Conservation (phyloP, 805 yeast genomes). For the Monosporozyma servazzii region DNA sequence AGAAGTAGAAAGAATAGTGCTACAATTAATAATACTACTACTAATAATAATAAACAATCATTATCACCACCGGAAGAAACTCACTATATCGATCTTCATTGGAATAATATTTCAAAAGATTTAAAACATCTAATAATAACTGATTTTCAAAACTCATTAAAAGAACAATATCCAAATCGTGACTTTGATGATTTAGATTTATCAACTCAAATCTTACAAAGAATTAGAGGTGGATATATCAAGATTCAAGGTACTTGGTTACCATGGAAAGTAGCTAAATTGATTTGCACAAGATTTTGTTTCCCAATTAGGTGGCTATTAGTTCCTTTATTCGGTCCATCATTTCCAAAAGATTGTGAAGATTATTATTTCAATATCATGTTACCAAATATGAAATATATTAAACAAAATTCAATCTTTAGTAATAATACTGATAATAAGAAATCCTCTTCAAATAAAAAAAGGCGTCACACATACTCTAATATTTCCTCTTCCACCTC, state of each 20-base stretch:
- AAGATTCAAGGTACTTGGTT: slow-evolving; percentile 95
- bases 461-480: not conserved
- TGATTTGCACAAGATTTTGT: slow-evolving; percentile 67
- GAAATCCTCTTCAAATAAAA: not conserved
- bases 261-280: slow-evolving; percentile 57
- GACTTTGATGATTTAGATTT: slow-evolving; percentile 8
- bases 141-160: slow-evolving; percentile 10
- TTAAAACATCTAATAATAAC: slow-evolving; percentile 13
- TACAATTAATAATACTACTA: not conserved
- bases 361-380: slow-evolving; percentile 1
- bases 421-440: not conserved
- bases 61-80: slow-evolving; percentile 1
- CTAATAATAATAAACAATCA: not conserved
- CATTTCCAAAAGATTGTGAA: slow-evolving; percentile 38
- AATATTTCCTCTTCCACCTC: not conserved
- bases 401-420: not conserved
- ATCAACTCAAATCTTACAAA: slow-evolving; percentile 31
- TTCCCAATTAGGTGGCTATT: slow-evolving; percentile 66
- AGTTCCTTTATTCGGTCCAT: slow-evolving; percentile 70
- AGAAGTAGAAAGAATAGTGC: slow-evolving; percentile 5
- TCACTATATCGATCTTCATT: slow-evolving; percentile 26
- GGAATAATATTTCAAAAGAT: slow-evolving; percentile 22
- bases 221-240: slow-evolving; percentile 84
- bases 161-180: slow-evolving; percentile 5
- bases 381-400: not conserved